Evolutionary conservation across 2,329 filamentous ascomycete species (phyloP).

Genomic region (Ophiocordyceps camponoti-floridani): DNA sequence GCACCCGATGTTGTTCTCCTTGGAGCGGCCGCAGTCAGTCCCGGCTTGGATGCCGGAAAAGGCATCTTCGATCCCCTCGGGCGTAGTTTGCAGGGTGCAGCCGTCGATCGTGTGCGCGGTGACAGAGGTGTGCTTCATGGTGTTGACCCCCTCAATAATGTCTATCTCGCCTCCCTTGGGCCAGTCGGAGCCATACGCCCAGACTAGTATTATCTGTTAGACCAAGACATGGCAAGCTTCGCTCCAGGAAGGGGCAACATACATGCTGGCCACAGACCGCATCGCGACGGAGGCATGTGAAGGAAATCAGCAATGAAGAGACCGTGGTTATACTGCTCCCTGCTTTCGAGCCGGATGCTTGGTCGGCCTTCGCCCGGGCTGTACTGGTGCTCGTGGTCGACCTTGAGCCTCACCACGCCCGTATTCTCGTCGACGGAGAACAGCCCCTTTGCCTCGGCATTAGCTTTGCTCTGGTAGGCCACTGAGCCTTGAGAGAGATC

Average conservation of each 20-base stretch:
- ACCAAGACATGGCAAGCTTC: background rate
- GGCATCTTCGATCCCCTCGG: slow-evolving; percentile 5
- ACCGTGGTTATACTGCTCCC: slow-evolving; percentile 42
- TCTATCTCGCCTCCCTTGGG: slow-evolving; percentile 47
- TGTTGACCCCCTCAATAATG: slow-evolving; percentile 54
- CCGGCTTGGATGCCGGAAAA: slow-evolving; percentile 11
- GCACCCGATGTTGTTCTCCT: slow-evolving; percentile 24
- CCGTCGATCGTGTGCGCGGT: slow-evolving; percentile 37
- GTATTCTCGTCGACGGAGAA: slow-evolving; percentile 22
- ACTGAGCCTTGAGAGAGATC: slow-evolving; percentile 56
- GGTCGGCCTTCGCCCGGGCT: slow-evolving; percentile 22
- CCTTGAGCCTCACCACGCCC: slow-evolving; percentile 24
- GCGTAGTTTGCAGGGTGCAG: slow-evolving; percentile 9
- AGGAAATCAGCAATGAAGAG: slow-evolving; percentile 54
- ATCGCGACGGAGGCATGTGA: slow-evolving; percentile 55
- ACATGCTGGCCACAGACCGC: slow-evolving; percentile 60
- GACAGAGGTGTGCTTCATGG: slow-evolving; percentile 38
- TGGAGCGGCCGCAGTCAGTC: slow-evolving; percentile 15
- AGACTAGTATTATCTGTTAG: slow-evolving; percentile 18
- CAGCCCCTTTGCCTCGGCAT: slow-evolving; percentile 19
- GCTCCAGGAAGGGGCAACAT: slow-evolving; percentile 7
- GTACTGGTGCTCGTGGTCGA: slow-evolving; percentile 23
- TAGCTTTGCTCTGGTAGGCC: slow-evolving; percentile 28
- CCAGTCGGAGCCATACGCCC: slow-evolving; percentile 39
- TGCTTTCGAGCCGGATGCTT: slow-evolving; percentile 51